A percentile compares a stretch with the other conserved stretches of the same genome.
Evolutionary conservation across 768 basidiomycete species (phyloP).

Genomic region (Paxillus rubicundulus): DNA sequence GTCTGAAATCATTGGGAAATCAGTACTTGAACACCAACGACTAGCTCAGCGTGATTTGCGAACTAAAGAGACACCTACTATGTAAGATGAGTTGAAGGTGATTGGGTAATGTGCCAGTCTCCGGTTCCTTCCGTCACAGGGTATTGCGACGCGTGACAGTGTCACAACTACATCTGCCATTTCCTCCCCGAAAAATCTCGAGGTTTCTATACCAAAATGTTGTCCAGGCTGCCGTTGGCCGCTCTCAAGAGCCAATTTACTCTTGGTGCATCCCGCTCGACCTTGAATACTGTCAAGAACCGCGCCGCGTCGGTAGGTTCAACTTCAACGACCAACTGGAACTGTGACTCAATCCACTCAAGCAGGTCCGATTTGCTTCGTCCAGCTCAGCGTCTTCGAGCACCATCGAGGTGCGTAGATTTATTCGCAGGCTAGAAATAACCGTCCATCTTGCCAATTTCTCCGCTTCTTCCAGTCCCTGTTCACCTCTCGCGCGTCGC

Average conservation of each 20-base stretch:
- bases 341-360: constrained; percentile 15
- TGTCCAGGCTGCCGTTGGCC: constrained; percentile 78
- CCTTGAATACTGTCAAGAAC: constrained; percentile 39
- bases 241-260: constrained; percentile 59
- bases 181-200: constrained; percentile 46
- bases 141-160: constrained; percentile 43
- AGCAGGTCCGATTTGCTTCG: constrained; percentile 71
- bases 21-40: neutral
- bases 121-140: constrained; percentile 49
- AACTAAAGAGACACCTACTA: too few relatives aligned
- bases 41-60: too few relatives aligned
- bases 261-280: constrained; percentile 45
- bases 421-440: neutral
- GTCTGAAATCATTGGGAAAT: too few relatives aligned
- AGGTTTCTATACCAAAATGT: constrained; percentile 56
- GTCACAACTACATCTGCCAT: constrained; percentile 33
- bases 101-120: constrained; percentile 21
- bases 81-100: neutral
- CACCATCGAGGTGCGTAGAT: constrained; percentile 59
- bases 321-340: constrained; percentile 11
- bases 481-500: constrained; percentile 66
- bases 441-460: neutral
- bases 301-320: constrained; percentile 51
- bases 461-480: constrained; percentile 45
- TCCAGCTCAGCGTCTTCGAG: constrained; percentile 53